phyloP scores from a whole-genome alignment of 441 rosid genomes.

The Jatropha multifida region DNA sequence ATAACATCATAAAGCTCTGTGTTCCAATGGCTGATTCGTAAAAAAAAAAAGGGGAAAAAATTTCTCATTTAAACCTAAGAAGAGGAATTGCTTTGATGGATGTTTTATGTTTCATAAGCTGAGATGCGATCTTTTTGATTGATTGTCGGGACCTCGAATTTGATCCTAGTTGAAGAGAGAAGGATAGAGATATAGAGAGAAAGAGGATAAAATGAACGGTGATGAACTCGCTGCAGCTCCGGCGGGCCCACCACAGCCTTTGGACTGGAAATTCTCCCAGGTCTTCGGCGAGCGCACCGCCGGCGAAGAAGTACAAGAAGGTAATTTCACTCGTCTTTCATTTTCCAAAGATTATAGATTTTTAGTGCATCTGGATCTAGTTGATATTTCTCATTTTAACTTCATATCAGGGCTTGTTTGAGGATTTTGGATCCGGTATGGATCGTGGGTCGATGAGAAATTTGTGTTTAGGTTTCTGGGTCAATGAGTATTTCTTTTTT shows the following conservation, averaged over 20 bases:
- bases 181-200: background rate
- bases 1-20: constrained; percentile 8
- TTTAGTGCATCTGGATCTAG: constrained; percentile 43
- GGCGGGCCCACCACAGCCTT: constrained; percentile 55
- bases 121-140: constrained; percentile 32
- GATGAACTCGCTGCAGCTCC: constrained; percentile 54
- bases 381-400: constrained; percentile 6
- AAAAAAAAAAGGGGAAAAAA: background rate
- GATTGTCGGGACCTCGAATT: constrained; percentile 15
- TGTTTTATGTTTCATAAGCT: constrained; percentile 1
- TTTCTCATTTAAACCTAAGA: background rate
- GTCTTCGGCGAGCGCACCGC: constrained; percentile 66
- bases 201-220: constrained; percentile 51
- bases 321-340: constrained; percentile 27
- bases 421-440: constrained; percentile 40
- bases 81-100: constrained; percentile 15
- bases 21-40: constrained; percentile 28
- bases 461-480: constrained; percentile 31
- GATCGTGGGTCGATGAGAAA: constrained; percentile 32
- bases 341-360: background rate
- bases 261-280: constrained; percentile 72
- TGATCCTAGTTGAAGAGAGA: constrained; percentile 19
- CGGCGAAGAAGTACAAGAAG: constrained; percentile 67
- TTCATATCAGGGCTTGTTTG: constrained; percentile 20
- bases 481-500: constrained; percentile 17